phyloP scores from a whole-genome alignment of 495 filamentous ascomycete genomes.

The Tetracladium setigerum region DNA sequence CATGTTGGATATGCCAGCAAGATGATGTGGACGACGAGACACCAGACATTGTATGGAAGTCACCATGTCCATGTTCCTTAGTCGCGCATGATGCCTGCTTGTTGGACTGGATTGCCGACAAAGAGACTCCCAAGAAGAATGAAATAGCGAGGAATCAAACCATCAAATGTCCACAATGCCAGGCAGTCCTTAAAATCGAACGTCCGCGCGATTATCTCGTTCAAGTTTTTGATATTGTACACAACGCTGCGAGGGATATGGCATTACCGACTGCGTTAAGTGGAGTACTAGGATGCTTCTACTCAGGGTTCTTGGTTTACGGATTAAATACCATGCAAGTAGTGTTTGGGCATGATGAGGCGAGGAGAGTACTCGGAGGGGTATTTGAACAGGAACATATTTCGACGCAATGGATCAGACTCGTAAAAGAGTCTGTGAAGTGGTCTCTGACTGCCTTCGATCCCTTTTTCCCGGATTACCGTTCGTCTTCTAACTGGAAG shows the following conservation, averaged over 20 bases:
- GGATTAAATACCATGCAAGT: constrained; percentile 53
- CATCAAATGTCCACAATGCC: constrained; percentile 83
- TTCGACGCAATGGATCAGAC: neutral
- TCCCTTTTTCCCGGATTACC: constrained; percentile 16
- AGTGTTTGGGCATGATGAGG: constrained; percentile 57
- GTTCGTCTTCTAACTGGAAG: constrained; percentile 22
- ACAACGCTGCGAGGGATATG: constrained; percentile 18
- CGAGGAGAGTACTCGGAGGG: constrained; percentile 35
- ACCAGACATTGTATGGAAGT: constrained; percentile 67
- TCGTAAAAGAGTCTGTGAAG: neutral
- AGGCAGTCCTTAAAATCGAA: constrained; percentile 65
- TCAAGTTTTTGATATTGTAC: constrained; percentile 45
- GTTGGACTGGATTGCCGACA: constrained; percentile 81
- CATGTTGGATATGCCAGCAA: constrained; percentile 88
- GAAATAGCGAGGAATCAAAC: constrained; percentile 34
- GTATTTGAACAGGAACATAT: neutral
- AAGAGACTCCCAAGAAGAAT: constrained; percentile 54
- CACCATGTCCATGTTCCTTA: constrained; percentile 80
- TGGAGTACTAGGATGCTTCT: constrained; percentile 16
- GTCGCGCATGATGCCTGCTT: constrained; percentile 88
- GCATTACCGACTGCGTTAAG: constrained; percentile 9
- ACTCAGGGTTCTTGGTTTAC: constrained; percentile 46
- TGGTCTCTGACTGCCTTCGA: constrained; percentile 3
- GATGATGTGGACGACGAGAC: constrained; percentile 72
- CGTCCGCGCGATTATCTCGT: constrained; percentile 65